These are phyloP conservation scores for Schizophyllum commune DNA, from an alignment of 1,284 basidiomycete species.

Conservation along the genomic window DNA sequence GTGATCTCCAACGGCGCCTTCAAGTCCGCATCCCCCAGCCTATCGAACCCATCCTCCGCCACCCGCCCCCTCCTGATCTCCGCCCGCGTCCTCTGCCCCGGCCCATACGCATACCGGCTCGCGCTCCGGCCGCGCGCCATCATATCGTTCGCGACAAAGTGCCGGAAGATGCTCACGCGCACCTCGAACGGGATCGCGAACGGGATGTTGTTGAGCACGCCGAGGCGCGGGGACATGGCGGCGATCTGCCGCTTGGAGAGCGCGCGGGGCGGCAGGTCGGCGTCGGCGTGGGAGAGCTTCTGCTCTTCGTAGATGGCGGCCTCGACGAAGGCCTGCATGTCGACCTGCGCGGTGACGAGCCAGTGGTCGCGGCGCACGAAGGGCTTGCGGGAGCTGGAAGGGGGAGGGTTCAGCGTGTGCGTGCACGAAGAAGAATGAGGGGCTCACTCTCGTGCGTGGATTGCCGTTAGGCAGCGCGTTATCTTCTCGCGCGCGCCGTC, in stretches of 20 bases:
- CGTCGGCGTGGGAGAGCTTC: constrained; percentile 26
- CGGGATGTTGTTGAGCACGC: constrained; percentile 92
- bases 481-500: constrained; percentile 63
- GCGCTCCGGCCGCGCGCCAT: constrained; percentile 9
- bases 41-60: constrained; percentile 85
- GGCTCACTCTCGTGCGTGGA: constrained; percentile 83
- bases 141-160: constrained; percentile 66
- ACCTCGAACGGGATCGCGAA: constrained; percentile 94
- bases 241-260: constrained; percentile 68
- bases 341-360: constrained; percentile 74
- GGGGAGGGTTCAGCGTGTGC: constrained; percentile 9
- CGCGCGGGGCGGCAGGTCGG: constrained; percentile 22
- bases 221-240: constrained; percentile 81
- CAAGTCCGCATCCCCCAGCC: constrained; percentile 68
- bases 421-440: not conserved
- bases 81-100: constrained; percentile 34
- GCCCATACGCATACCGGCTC: constrained; percentile 13
- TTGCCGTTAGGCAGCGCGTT: constrained; percentile 69
- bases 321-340: constrained; percentile 83
- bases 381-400: constrained; percentile 63
- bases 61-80: constrained; percentile 70
- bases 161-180: constrained; percentile 83
- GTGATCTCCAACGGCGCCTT: constrained; percentile 80
- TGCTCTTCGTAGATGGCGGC: constrained; percentile 79
- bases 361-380: constrained; percentile 84